phyloP scores from a whole-genome alignment of 441 rosid species.

The Brassica hybrid region DNA sequence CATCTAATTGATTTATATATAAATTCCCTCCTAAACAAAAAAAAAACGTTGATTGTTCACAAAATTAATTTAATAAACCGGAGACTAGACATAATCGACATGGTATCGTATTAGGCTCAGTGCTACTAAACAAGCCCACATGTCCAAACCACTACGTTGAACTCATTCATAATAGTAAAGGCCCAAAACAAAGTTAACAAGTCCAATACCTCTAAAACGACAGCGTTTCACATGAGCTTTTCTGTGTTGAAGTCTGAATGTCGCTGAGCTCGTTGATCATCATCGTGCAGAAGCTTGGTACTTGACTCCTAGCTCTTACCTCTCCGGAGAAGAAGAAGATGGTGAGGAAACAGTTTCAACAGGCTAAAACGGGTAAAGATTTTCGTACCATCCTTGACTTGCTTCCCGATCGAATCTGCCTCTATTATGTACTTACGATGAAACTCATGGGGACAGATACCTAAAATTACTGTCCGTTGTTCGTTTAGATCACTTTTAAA shows the following conservation, averaged over 20 bases:
- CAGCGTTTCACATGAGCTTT: background rate
- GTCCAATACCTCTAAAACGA: background rate
- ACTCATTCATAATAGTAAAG: background rate
- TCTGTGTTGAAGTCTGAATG: background rate
- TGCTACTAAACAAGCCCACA: constrained; percentile 13
- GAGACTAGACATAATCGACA: background rate
- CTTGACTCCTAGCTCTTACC: constrained; percentile 1
- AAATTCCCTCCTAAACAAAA: background rate
- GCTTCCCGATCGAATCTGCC: background rate
- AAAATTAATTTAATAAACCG: background rate
- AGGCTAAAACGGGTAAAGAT: constrained; percentile 61
- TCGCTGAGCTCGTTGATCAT: constrained; percentile 21
- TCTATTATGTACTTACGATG: background rate
- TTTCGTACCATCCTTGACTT: background rate
- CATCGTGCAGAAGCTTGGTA: constrained; percentile 18
- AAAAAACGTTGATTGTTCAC: background rate
- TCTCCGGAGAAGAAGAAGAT: constrained; percentile 41
- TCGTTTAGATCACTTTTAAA: background rate
- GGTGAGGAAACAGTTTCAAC: constrained; percentile 63
- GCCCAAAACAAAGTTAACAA: background rate
- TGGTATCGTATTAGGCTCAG: background rate
- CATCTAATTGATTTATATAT: constrained; percentile 6
- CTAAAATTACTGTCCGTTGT: background rate
- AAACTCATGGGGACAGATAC: background rate
- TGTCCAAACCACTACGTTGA: background rate